phyloP scores from a whole-genome alignment of 306 rosid species.

The Hippophae gyantsensis region DNA sequence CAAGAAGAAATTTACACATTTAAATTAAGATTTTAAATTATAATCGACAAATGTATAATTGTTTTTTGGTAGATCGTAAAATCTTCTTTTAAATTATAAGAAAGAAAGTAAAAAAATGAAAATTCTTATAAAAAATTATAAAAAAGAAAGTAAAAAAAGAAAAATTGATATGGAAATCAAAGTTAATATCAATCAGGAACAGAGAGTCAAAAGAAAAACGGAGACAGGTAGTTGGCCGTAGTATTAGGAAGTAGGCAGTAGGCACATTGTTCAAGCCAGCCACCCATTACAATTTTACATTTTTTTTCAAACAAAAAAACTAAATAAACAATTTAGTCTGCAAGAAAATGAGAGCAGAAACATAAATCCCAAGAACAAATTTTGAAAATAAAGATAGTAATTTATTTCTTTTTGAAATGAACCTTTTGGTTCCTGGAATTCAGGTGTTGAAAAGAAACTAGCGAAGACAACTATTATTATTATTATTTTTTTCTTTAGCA shows the following conservation, averaged over 20 bases:
- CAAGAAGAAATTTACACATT: no score
- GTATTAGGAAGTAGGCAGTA: constrained; percentile 8
- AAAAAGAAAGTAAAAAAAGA: no score
- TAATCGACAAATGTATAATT: no score
- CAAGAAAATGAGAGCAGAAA: neutral
- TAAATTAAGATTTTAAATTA: no score
- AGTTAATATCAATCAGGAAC: neutral
- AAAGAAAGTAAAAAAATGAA: no score
- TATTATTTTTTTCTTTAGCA: neutral
- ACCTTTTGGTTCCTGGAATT: constrained; percentile 6
- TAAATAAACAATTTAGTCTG: neutral
- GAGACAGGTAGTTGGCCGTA: constrained; percentile 48
- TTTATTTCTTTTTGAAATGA: neutral
- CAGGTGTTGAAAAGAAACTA: neutral
- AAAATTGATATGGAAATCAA: no score
- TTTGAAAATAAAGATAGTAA: neutral
- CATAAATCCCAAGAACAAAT: constrained; percentile 8
- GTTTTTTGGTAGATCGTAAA: no score
- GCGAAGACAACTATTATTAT: neutral
- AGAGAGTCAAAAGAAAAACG: constrained; percentile 28
- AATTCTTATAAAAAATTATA: no score
- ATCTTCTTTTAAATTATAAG: no score
- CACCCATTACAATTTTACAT: constrained; percentile 5
- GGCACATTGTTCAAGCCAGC: constrained; percentile 20
- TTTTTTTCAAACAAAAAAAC: constrained; percentile 18